Conservation (phyloP, 352 stramenopile species). For the Phytopythium chamaehyphon region DNA sequence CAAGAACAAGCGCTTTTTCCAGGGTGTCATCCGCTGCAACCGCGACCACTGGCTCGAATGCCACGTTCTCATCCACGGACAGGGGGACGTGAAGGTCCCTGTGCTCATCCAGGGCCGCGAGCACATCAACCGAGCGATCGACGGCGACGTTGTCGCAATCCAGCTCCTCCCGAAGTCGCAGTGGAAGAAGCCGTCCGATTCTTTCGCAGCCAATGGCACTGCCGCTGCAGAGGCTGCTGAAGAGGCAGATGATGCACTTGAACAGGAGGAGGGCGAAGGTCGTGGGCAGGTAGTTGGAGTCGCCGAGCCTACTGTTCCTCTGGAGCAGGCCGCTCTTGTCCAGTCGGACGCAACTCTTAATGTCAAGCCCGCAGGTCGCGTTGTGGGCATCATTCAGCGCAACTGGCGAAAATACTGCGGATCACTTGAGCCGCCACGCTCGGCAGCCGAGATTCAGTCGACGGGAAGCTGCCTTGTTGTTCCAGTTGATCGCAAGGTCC, state of each 20-base stretch:
- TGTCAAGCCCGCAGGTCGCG: conserved; percentile 67
- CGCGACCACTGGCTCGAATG: conserved; percentile 81
- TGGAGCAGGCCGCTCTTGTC: conserved; percentile 56
- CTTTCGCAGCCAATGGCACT: conserved; percentile 49
- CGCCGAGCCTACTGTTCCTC: conserved; percentile 59
- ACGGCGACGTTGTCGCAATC: conserved; percentile 97
- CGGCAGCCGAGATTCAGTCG: conserved; percentile 31
- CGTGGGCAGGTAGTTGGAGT: conserved; percentile 32
- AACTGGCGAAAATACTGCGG: conserved; percentile 94
- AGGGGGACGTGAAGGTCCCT: conserved; percentile 55
- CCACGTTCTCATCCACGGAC: conserved; percentile 73
- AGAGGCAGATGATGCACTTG: conserved; percentile 37
- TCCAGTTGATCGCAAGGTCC: conserved; percentile 87
- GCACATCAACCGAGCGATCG: conserved; percentile 96
- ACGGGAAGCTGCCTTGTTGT: conserved; percentile 73
- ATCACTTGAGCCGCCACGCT: conserved; percentile 85
- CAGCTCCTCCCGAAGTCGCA: conserved; percentile 86
- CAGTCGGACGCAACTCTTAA: conserved; percentile 45
- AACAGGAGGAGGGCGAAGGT: conserved; percentile 25
- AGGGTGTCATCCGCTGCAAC: conserved; percentile 88
- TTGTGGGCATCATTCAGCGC: conserved; percentile 91
- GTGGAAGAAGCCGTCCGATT: conserved; percentile 76
- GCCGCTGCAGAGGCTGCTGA: conserved; percentile 31
- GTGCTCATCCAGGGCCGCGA: conserved; percentile 70
- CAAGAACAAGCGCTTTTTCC: conserved; percentile 86